Percentiles rank a stretch among this genome's conserved stretches.
Conservation (phyloP, 306 rosid species). For the Echinosophora koreensis region DNA sequence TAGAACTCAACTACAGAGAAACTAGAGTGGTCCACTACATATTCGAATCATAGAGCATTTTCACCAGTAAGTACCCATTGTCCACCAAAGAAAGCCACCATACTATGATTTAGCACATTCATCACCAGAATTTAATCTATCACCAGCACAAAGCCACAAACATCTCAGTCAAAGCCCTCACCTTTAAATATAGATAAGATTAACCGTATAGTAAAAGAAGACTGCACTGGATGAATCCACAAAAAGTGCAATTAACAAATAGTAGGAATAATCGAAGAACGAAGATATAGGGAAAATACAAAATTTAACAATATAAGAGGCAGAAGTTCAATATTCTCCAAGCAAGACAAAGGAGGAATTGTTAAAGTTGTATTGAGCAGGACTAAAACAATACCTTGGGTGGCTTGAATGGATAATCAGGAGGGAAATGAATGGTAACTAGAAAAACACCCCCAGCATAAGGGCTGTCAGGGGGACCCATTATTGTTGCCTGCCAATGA, state of each 20-base stretch:
- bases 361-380: not conserved
- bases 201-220: slow-evolving; percentile 4
- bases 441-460: slow-evolving; percentile 86
- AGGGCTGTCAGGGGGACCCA: slow-evolving; percentile 92
- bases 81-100: not conserved
- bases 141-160: slow-evolving; percentile 14
- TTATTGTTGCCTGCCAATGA: slow-evolving; percentile 93
- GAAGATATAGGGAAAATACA: not conserved
- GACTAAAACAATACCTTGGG: slow-evolving; percentile 63
- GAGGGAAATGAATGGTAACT: slow-evolving; percentile 89
- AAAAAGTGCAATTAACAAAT: slow-evolving; percentile 5
- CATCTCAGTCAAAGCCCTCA: not conserved
- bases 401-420: slow-evolving; percentile 89
- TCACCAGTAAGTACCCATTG: not conserved
- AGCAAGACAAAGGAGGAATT: slow-evolving; percentile 2
- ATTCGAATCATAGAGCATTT: slow-evolving; percentile 2
- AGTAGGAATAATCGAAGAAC: not conserved
- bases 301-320: slow-evolving; percentile 13
- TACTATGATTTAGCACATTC: not conserved
- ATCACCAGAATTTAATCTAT: slow-evolving; percentile 7
- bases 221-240: not conserved
- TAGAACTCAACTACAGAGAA: not conserved
- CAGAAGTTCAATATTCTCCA: slow-evolving; percentile 18
- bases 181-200: not conserved
- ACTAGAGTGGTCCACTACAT: not conserved